Evolutionary conservation across 306 rosid species (phyloP), one percentile per base, ranked within the genome.

Genomic region (Sphenostylis stenocarpa): DNA sequence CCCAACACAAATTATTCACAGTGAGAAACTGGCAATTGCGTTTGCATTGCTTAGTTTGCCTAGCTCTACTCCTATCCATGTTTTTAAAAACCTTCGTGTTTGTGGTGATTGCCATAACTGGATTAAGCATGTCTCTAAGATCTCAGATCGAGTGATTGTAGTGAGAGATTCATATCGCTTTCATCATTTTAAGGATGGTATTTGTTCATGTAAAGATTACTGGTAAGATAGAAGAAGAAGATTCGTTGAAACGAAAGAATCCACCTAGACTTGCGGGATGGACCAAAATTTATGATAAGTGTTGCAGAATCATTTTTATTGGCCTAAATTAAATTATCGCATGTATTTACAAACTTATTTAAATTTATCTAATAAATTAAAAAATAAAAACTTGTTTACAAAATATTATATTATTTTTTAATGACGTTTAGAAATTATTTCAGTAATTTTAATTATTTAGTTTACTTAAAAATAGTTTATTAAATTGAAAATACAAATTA

Each of bases 41-140:
- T 93, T 88, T 89, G 98, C 95, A 44, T 86, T 91, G 20, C 88
- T 91, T 47, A 91, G 84, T 77, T 82, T 87, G 75, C 67, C 83
- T 63, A 73, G 80, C 83, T 64, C 79, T 2, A 70, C 81, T 76
- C 97, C 97, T 2, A 69, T 93, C 29, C 84, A 71, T 6, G 93
- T 93, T 72, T 85, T 89, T 64, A 93, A 93, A 87, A 93, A 93
- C 75, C 95, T 93, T 3, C 97, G 97, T 1, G 87, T 93, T 70
- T 93, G 98, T 80, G 86, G 76, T 20, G 97, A 93, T 84, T 93
- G 96, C 87, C 98, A 93, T 69, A 91, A 80, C 73, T 91, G 96
- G 98, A 87, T 93, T 67, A 93, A 91, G 87, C 77, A 81, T 60
- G 88, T 87, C 20, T 91, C 98, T 3, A 81, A 86, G 83, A 76